Evolutionary conservation across 2,329 filamentous ascomycete species (phyloP), one percentile per base, ranked within the genome.

Genomic region (Xylaria sp.): DNA sequence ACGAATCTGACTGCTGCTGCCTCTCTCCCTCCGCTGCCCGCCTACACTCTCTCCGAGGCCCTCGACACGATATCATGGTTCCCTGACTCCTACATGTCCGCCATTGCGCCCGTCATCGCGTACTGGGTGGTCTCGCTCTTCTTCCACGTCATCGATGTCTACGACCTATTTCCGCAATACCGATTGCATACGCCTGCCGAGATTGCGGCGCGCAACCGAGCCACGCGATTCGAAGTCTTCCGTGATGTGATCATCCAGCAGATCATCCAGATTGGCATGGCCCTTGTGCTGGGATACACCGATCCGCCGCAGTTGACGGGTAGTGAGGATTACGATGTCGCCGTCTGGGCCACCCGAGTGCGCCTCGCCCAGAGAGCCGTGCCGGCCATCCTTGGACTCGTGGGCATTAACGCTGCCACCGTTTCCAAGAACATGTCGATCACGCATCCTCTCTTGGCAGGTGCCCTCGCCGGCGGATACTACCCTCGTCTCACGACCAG

Each of bases 181-280:
- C 89, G 94, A 64, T 81, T 99, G 48, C 94, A 99, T 76, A 97
- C 94, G 0, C 94, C 94, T 11, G 92, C 91, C 55, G 93, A 97
- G 75, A 89, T 97, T 64, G 73, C 87, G 42, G 90, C 91, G 74
- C 85, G 92, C 68, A 97, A 97, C 75, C 91, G 91, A 70, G 93
- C 91, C 56, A 84, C 89, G 52, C 85, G 91, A 63, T 90, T 84
- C 76, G 88, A 97, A 70, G 92, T 96, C 2, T 85, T 93, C 64
- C 87, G 90, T 73, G 93, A 97, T 79, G 93, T 97, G 67, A 77
- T 97, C 58, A 72, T 97, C 60, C 93, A 99, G 76, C 94, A 99
- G 73, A 74, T 93, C 62, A 90, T 99, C 53, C 94, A 99, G 78
- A 89, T 91, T 23, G 74, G 82, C 16, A 87, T 90, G 48, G 88